Percentiles rank a stretch among this genome's conserved stretches.
These are phyloP conservation scores for Penicillium aurantiogriseum DNA, from an alignment of 2,329 filamentous ascomycete species.

Conservation along the genomic window DNA sequence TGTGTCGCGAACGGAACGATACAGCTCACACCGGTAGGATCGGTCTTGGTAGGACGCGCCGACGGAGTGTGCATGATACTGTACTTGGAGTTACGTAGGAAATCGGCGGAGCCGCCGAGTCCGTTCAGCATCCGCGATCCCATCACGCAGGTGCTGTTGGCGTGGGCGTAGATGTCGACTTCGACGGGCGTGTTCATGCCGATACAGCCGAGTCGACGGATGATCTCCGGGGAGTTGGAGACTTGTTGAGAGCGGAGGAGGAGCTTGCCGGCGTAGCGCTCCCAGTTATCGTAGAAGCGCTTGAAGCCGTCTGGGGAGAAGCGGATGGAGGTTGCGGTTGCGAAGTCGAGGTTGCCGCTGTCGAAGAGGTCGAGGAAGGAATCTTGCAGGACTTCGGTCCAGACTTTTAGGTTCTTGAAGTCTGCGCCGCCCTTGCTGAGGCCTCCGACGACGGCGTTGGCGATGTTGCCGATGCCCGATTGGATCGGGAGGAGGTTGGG, in stretches of 20 bases:
- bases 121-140: conserved; percentile 85
- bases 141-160: conserved; percentile 88
- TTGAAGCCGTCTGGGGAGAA: conserved; percentile 90
- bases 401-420: conserved; percentile 85
- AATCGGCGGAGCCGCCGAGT: conserved; percentile 77
- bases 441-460: conserved; percentile 85
- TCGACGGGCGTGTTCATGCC: conserved; percentile 95
- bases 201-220: conserved; percentile 80
- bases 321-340: conserved; percentile 83
- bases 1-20: conserved; percentile 95
- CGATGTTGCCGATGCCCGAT: conserved; percentile 89
- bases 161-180: conserved; percentile 92
- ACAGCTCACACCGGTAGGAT: conserved; percentile 77
- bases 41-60: conserved; percentile 74
- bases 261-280: conserved; percentile 74
- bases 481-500: conserved; percentile 75
- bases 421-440: conserved; percentile 69
- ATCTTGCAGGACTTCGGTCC: conserved; percentile 91
- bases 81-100: conserved; percentile 76
- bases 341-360: conserved; percentile 81
- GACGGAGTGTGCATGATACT: conserved; percentile 92
- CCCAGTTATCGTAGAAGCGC: conserved; percentile 85
- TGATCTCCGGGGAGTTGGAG: conserved; percentile 87
- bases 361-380: conserved; percentile 92
- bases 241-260: conserved; percentile 85